These are phyloP conservation scores for Cryptococcus wingfieldii DNA, from an alignment of 1,284 basidiomycete species.

Conservation along the genomic window DNA sequence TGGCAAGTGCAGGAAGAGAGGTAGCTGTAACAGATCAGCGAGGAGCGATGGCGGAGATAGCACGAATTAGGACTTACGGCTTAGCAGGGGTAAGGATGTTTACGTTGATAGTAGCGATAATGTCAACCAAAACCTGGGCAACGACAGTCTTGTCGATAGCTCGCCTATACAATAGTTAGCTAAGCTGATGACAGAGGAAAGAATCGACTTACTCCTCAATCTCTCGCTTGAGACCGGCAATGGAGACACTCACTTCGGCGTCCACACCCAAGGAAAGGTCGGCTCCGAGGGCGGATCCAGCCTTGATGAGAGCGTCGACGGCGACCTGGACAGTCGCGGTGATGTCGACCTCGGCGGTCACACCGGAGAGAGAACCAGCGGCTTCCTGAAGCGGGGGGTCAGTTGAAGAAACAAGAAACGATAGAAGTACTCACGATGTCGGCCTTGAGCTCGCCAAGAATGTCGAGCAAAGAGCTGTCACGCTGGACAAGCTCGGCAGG, in stretches of 20 bases:
- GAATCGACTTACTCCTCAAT: no score
- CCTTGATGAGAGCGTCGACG: conserved; percentile 11
- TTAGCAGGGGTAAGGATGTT: not conserved
- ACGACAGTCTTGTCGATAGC: not conserved
- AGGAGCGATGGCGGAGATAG: no score
- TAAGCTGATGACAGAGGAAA: no score
- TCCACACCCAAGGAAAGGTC: conserved; percentile 9
- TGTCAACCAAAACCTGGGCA: not conserved
- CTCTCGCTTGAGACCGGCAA: not conserved
- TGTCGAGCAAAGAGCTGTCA: conserved; percentile 8
- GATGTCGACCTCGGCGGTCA: conserved; percentile 6
- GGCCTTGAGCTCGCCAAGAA: conserved; percentile 12
- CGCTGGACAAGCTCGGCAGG: not conserved
- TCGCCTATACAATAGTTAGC: not conserved
- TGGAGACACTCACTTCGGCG: conserved; percentile 1
- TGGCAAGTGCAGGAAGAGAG: not conserved
- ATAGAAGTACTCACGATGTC: conserved; percentile 4
- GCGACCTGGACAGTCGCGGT: conserved; percentile 9
- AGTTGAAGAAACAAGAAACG: not conserved
- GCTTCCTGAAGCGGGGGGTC: not conserved
- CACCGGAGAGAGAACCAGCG: not conserved
- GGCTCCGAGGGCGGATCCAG: conserved; percentile 11
- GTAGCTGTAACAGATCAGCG: not conserved
- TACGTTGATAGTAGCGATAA: not conserved
- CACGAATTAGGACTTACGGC: not conserved